Conservation (phyloP, 192 early-diverging fungal genomes). For the Coemansia sp. region DNA sequence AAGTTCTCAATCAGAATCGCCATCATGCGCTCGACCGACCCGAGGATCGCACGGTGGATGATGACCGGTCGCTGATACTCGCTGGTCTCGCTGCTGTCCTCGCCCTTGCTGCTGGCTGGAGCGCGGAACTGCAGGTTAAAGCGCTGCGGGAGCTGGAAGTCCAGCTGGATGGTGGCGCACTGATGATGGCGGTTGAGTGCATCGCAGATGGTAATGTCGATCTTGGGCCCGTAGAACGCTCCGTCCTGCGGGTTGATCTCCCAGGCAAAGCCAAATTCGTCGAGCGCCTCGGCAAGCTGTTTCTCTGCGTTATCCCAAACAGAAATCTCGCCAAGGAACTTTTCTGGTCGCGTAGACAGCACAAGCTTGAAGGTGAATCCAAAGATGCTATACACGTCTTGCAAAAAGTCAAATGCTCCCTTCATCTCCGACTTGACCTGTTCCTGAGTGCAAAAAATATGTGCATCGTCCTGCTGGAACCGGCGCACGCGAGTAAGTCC, state of each 20-base stretch:
- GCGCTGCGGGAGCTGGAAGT: constrained; percentile 96
- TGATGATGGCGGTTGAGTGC: constrained; percentile 89
- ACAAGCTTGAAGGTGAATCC: constrained; percentile 90
- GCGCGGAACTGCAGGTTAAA: constrained; percentile 92
- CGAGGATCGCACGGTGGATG: constrained; percentile 97
- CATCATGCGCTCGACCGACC: constrained; percentile 94
- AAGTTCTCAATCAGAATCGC: constrained; percentile 96
- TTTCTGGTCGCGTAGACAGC: constrained; percentile 96
- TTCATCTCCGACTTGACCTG: constrained; percentile 88
- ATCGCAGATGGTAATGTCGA: constrained; percentile 95
- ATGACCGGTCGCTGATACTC: constrained; percentile 88
- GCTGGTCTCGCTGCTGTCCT: constrained; percentile 51
- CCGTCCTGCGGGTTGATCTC: constrained; percentile 93
- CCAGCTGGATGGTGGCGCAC: constrained; percentile 97
- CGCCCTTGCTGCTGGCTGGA: constrained; percentile 53
- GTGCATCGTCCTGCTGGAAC: constrained; percentile 99
- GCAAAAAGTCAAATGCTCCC: constrained; percentile 83
- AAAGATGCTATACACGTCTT: constrained; percentile 90
- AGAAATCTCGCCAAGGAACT: constrained; percentile 85
- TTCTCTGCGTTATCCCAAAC: constrained; percentile 95
- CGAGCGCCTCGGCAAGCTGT: constrained; percentile 74
- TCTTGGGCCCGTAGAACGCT: constrained; percentile 99
- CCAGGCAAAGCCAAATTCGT: constrained; percentile 83
- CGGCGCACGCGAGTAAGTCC: constrained; percentile 96
- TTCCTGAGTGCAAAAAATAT: constrained; percentile 93